Evolutionary conservation across 352 stramenopile genomes (phyloP), one percentile per base, ranked within the genome.

Genomic region (Bremia lactucae): DNA sequence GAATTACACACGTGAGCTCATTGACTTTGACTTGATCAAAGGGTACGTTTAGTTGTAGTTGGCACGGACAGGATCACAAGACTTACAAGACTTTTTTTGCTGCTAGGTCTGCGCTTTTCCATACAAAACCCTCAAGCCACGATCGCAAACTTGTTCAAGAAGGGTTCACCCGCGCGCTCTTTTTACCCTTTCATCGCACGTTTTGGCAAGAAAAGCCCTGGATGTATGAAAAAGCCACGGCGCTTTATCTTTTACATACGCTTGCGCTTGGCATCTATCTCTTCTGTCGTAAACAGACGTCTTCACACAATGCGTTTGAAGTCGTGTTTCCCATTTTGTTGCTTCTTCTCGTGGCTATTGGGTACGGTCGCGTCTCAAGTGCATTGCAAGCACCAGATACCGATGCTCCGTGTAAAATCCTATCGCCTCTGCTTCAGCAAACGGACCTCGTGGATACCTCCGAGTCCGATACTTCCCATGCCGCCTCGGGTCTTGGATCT

Each of bases 21-120:
- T 91, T 34, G 79, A 91, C 66, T 87, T 88, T 52, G 79, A 91
- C 43, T 59, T 88, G 33, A 88, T 91, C 42, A 91, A 91, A 71
- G 79, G 76, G 71, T 85, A 38, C 14, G 61, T 59, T 0, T 37
- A 2, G 2, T n/a, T n/a, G n/a, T n/a, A n/a, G n/a, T n/a, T n/a
- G n/a, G n/a, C n/a, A n/a, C n/a, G n/a, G n/a, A n/a, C n/a, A n/a
- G n/a, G n/a, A n/a, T n/a, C n/a, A n/a, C n/a, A n/a, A n/a, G n/a
- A n/a, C n/a, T n/a, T n/a, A n/a, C n/a, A n/a, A n/a, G n/a, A n/a
- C 14, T 48, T 14, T 24, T 8, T 2, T 31, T 24, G 21, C n/a
- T 46, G 5, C 22, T n/a, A 85, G 72, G 29, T 91, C 79, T 16
- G 76, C 75, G 16, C 77, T 88, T 20, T 91, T 91, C 51, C 75